These are phyloP conservation scores for Rhizoclosmatium sp. DNA, from an alignment of 192 early-diverging fungal genomes.

Conservation along the genomic window DNA sequence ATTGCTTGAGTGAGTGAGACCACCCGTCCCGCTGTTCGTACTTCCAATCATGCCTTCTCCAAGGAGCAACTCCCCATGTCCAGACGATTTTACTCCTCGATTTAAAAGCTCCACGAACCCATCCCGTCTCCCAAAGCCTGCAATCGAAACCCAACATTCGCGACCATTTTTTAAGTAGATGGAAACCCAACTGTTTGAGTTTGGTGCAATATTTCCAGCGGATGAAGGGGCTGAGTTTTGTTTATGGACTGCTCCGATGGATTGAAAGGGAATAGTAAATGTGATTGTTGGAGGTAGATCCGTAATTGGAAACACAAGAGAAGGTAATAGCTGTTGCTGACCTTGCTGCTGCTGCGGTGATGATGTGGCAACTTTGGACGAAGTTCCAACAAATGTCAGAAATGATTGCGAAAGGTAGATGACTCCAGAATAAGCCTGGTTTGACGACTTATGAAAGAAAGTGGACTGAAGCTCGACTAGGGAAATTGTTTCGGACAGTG, in stretches of 20 bases:
- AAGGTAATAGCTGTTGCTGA: conserved; percentile 11
- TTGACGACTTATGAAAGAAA: conserved; percentile 45
- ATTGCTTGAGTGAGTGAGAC: not conserved
- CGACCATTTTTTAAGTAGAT: conserved; percentile 23
- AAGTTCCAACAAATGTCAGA: conserved; percentile 50
- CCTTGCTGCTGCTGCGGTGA: conserved; percentile 10
- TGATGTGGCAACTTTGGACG: not conserved
- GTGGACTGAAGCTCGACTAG: conserved; percentile 54
- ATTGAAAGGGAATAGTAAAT: conserved; percentile 56
- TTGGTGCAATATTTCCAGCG: not conserved
- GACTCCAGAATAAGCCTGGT: conserved; percentile 43
- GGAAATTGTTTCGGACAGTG: conserved; percentile 53
- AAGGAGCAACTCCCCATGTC: not conserved
- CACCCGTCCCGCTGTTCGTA: not conserved
- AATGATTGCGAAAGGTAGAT: conserved; percentile 61
- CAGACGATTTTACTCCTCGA: conserved; percentile 11
- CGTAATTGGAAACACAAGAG: conserved; percentile 11
- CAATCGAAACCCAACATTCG: conserved; percentile 19
- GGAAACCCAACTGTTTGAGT: conserved; percentile 19
- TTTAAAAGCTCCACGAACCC: conserved; percentile 17
- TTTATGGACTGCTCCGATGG: conserved; percentile 31
- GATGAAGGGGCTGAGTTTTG: not conserved
- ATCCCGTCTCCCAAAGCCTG: conserved; percentile 21
- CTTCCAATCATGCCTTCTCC: conserved; percentile 4
- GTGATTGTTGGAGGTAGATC: conserved; percentile 15